Conservation (phyloP, 1,284 basidiomycete genomes). For the Marasmius tenuissimus region DNA sequence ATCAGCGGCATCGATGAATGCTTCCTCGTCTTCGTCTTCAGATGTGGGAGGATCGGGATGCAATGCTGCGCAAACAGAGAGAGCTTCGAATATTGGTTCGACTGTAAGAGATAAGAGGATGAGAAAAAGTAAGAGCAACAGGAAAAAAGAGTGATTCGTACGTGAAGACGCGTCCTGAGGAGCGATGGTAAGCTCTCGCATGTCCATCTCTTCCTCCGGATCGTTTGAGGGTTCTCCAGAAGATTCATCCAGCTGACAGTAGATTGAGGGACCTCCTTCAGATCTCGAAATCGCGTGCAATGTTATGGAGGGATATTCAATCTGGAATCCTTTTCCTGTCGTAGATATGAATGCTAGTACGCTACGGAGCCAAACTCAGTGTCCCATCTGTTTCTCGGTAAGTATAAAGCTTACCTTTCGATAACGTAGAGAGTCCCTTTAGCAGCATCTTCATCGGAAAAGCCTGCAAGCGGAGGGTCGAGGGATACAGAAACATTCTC, state of each 20-base stretch:
- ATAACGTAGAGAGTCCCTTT: constrained; percentile 77
- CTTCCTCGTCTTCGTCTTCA: constrained; percentile 60
- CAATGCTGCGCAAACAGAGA: constrained; percentile 87
- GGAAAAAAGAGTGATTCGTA: constrained; percentile 38
- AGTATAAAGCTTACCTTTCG: constrained; percentile 60
- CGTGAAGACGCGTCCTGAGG: constrained; percentile 59
- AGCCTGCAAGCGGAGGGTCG: constrained; percentile 64
- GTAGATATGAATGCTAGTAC: constrained; percentile 76
- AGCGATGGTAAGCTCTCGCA: constrained; percentile 78
- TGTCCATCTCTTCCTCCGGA: constrained; percentile 22
- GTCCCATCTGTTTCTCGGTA: constrained; percentile 22
- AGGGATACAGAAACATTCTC: constrained; percentile 65
- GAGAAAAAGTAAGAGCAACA: constrained; percentile 4
- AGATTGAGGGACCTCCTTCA: constrained; percentile 67
- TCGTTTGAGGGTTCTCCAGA: constrained; percentile 33
- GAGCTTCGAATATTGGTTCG: constrained; percentile 83
- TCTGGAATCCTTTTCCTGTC: constrained; percentile 70
- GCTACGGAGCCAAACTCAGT: constrained; percentile 41
- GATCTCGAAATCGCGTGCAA: constrained; percentile 85
- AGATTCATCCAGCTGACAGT: constrained; percentile 84
- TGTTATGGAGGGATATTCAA: constrained; percentile 83
- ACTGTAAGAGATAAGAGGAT: constrained; percentile 46
- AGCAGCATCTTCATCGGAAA: constrained; percentile 47
- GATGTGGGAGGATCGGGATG: constrained; percentile 73
- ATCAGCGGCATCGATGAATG: constrained; percentile 55